A percentile compares a stretch with the other conserved stretches of the same genome.
These are phyloP conservation scores for Penicillium goetzii DNA, from an alignment of 495 filamentous ascomycete genomes.

Conservation along the genomic window DNA sequence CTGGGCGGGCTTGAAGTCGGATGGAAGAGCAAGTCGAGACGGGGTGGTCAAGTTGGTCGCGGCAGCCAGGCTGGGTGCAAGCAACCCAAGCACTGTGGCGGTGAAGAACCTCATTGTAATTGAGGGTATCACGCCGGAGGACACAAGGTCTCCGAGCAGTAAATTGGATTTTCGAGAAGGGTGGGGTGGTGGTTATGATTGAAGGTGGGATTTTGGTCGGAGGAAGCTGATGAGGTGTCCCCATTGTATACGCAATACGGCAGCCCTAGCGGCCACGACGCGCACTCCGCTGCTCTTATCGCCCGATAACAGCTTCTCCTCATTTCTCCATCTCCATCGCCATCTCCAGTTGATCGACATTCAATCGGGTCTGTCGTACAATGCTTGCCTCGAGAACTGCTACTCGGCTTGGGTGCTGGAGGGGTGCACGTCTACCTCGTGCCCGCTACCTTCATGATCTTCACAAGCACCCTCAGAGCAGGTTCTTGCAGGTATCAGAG, in stretches of 20 bases:
- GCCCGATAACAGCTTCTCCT: constrained; percentile 37
- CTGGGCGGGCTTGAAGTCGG: constrained; percentile 81
- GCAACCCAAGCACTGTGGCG: constrained; percentile 46
- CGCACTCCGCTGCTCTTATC: constrained; percentile 41
- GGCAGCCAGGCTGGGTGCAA: constrained; percentile 44
- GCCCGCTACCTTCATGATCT: constrained; percentile 40
- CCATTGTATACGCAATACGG: constrained; percentile 43
- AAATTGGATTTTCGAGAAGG: constrained; percentile 26
- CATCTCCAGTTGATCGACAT: constrained; percentile 14
- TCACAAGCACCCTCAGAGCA: constrained; percentile 44
- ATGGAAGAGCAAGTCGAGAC: constrained; percentile 57
- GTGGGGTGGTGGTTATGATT: constrained; percentile 13
- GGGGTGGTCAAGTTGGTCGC: constrained; percentile 34
- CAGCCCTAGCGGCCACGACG: constrained; percentile 41
- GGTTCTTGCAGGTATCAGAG: constrained; percentile 73
- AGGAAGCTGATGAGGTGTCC: constrained; percentile 52
- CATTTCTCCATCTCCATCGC: constrained; percentile 20
- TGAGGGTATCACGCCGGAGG: constrained; percentile 36
- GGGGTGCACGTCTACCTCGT: constrained; percentile 21
- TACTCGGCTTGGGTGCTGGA: constrained; percentile 25
- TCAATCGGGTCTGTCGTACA: constrained; percentile 13
- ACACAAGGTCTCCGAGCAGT: constrained; percentile 34
- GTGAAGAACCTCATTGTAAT: constrained; percentile 50
- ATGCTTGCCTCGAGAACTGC: constrained; percentile 40
- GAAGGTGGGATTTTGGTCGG: constrained; percentile 22